Percentiles rank a stretch among this genome's conserved stretches.
phyloP scores from a whole-genome alignment of 805 yeast species.

The Sugiyamaella floridensis region DNA sequence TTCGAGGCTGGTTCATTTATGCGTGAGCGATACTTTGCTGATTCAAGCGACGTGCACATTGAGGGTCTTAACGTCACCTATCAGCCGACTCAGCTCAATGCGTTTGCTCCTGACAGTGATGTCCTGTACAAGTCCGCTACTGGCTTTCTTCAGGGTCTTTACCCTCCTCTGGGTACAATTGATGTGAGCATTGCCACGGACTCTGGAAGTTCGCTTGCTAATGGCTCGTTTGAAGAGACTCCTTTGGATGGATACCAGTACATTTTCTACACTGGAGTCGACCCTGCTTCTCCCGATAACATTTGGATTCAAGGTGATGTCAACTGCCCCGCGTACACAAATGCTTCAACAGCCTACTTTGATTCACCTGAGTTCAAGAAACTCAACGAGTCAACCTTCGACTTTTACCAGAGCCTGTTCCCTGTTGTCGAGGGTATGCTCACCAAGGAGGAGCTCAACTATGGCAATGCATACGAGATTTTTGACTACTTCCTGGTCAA shows the following conservation, averaged over 20 bases:
- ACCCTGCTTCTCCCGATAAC: slow-evolving; percentile 32
- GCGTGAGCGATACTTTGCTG: slow-evolving; percentile 39
- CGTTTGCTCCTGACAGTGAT: slow-evolving; percentile 32
- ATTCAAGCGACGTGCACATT: slow-evolving; percentile 22
- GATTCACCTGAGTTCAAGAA: slow-evolving; percentile 29
- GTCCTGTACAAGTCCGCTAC: slow-evolving; percentile 38
- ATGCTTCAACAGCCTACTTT: slow-evolving; percentile 30
- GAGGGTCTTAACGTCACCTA: slow-evolving; percentile 28
- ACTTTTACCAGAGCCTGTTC: slow-evolving; percentile 35
- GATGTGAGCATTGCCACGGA: slow-evolving; percentile 19
- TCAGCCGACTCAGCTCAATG: slow-evolving; percentile 33
- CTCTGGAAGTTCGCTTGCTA: slow-evolving; percentile 30
- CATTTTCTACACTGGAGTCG: slow-evolving; percentile 35
- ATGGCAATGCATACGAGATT: slow-evolving; percentile 35
- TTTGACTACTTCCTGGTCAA: slow-evolving; percentile 38
- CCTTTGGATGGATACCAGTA: slow-evolving; percentile 44
- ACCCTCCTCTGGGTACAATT: slow-evolving; percentile 36
- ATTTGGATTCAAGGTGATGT: slow-evolving; percentile 40
- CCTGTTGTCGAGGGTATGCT: slow-evolving; percentile 22
- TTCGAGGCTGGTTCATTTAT: slow-evolving; percentile 36
- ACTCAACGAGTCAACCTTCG: slow-evolving; percentile 33
- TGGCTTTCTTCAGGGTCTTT: slow-evolving; percentile 43
- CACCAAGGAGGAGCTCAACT: slow-evolving; percentile 30
- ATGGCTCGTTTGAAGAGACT: slow-evolving; percentile 35
- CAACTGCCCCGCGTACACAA: slow-evolving; percentile 36